Percentiles rank a stretch among this genome's conserved stretches.
Evolutionary conservation across 2,329 filamentous ascomycete species (phyloP).

Genomic region (Ophiostoma tasmaniense): DNA sequence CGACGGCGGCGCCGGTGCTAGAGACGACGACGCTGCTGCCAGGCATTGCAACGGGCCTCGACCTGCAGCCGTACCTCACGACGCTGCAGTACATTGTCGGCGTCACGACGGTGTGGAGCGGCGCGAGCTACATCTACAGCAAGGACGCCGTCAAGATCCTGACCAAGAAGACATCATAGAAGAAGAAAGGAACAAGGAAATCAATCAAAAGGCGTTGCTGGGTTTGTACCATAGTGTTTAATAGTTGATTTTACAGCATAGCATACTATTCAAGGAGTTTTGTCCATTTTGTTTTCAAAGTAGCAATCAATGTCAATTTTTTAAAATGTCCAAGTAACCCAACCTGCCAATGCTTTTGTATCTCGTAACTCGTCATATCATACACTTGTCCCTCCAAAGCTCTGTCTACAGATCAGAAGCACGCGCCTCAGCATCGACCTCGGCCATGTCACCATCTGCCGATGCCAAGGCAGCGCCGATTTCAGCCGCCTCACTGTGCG

Average conservation of each 20-base stretch:
- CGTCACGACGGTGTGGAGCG: conserved; percentile 85
- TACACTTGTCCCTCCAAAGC: neutral
- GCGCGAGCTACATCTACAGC: conserved; percentile 80
- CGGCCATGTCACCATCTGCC: conserved; percentile 31
- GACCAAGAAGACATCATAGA: conserved; percentile 22
- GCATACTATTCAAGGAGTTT: neutral
- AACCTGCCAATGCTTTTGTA: conserved; percentile 5
- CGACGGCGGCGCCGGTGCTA: conserved; percentile 71
- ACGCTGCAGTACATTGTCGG: conserved; percentile 69
- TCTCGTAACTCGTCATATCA: conserved; percentile 6
- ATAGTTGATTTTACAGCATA: conserved; percentile 1
- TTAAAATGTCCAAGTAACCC: neutral
- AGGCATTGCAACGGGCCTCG: conserved; percentile 30
- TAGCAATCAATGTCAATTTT: neutral
- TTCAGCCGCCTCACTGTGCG: conserved; percentile 13
- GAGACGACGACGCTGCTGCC: conserved; percentile 3
- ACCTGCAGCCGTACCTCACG: conserved; percentile 47
- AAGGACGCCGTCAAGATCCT: conserved; percentile 91
- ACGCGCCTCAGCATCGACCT: conserved; percentile 34
- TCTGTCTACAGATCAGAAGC: conserved; percentile 28
- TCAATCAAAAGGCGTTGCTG: neutral
- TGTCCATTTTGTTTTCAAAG: neutral
- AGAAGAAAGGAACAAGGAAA: conserved; percentile 2
- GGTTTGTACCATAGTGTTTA: conserved; percentile 8
- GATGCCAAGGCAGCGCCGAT: conserved; percentile 12